Conservation (phyloP, 2,329 filamentous ascomycete species). For the Tetracladium maxilliforme region DNA sequence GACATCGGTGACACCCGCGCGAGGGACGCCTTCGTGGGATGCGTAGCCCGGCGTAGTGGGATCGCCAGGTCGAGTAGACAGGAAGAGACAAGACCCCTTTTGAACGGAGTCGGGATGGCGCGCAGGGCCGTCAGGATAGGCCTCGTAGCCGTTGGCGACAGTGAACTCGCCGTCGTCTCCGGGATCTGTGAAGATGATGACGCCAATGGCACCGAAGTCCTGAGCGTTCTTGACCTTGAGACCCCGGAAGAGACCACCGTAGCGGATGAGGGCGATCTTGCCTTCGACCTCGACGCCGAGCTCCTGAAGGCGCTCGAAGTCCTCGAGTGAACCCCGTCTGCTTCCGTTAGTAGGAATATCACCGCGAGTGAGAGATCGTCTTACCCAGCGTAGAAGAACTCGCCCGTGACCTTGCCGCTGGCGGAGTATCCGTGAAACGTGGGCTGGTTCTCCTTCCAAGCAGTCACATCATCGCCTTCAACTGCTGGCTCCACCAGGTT, state of each 20-base stretch:
- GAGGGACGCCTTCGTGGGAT: slow-evolving; percentile 66
- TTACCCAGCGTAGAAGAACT: slow-evolving; percentile 76
- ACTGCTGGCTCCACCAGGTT: slow-evolving; percentile 68
- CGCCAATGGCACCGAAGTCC: slow-evolving; percentile 73
- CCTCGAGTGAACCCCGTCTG: slow-evolving; percentile 65
- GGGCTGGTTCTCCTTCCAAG: slow-evolving; percentile 56
- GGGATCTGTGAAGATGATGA: slow-evolving; percentile 71
- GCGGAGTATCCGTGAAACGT: slow-evolving; percentile 90
- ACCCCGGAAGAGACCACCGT: slow-evolving; percentile 71
- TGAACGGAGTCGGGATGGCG: slow-evolving; percentile 77
- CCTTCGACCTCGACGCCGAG: slow-evolving; percentile 61
- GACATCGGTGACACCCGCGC: slow-evolving; percentile 48
- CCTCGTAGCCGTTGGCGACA: slow-evolving; percentile 60
- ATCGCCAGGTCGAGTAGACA: slow-evolving; percentile 52
- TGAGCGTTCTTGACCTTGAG: slow-evolving; percentile 83
- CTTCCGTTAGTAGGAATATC: no score
- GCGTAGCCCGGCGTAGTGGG: slow-evolving; percentile 87
- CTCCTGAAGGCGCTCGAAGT: slow-evolving; percentile 63
- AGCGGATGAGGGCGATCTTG: slow-evolving; percentile 73
- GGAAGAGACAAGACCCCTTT: slow-evolving; percentile 66
- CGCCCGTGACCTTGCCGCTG: slow-evolving; percentile 71
- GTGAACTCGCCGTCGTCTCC: slow-evolving; percentile 73
- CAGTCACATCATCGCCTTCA: slow-evolving; percentile 63
- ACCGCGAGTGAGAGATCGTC: no score
- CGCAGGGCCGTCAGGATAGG: slow-evolving; percentile 73